Evolutionary conservation across 495 filamentous ascomycete species (phyloP).

Genomic region (Evansstolkia leycettana): DNA sequence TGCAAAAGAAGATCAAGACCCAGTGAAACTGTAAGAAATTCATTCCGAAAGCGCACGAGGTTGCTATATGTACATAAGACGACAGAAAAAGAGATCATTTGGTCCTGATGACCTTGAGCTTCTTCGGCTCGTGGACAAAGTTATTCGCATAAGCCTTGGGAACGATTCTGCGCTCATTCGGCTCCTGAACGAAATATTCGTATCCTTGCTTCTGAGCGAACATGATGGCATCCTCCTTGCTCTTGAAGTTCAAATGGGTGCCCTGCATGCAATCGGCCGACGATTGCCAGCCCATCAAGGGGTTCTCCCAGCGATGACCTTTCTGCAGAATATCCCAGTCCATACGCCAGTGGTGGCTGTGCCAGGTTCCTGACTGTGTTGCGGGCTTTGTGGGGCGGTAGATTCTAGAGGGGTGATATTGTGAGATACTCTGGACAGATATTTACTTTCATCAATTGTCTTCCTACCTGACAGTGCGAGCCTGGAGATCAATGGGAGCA

Average conservation of each 20-base stretch:
- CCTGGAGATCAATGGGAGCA: constrained; percentile 85
- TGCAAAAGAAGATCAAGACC: no score
- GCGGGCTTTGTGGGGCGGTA: constrained; percentile 82
- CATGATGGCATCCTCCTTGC: constrained; percentile 85
- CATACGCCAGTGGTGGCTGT: constrained; percentile 83
- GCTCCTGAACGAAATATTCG: constrained; percentile 97
- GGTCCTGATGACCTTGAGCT: constrained; percentile 84
- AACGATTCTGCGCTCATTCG: constrained; percentile 70
- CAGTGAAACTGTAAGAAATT: constrained; percentile 3
- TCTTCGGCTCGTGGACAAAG: constrained; percentile 71
- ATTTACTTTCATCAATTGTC: background rate
- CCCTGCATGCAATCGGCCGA: constrained; percentile 89
- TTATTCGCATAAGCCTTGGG: constrained; percentile 97
- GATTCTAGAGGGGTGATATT: constrained; percentile 49
- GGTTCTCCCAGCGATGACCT: constrained; percentile 95
- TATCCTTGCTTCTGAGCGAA: constrained; percentile 99
- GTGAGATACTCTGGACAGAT: constrained; percentile 7
- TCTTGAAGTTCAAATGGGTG: constrained; percentile 77
- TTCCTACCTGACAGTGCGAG: constrained; percentile 76
- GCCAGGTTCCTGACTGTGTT: constrained; percentile 83
- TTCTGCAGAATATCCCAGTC: constrained; percentile 90
- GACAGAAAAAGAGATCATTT: constrained; percentile 48
- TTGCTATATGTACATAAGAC: constrained; percentile 37
- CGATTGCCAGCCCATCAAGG: constrained; percentile 96
- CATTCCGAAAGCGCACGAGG: constrained; percentile 3